Evolutionary conservation across 1,284 basidiomycete genomes (phyloP).

Genomic region (Microbotryum silenes-acaulis): DNA sequence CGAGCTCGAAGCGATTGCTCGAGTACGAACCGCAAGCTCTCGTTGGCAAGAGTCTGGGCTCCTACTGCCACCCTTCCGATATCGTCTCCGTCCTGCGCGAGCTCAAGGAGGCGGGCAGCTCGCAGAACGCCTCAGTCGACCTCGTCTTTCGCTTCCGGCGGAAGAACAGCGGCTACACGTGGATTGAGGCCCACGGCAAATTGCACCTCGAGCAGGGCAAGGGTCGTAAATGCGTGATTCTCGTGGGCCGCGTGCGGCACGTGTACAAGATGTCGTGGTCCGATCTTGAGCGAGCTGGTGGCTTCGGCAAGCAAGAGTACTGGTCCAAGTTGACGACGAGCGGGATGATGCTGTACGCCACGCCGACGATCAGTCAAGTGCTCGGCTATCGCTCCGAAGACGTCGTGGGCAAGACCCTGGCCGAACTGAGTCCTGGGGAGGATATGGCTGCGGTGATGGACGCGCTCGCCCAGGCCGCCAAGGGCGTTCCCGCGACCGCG

Average conservation of each 20-base stretch:
- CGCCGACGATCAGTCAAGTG: slow-evolving; percentile 25
- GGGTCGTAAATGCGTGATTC: slow-evolving; percentile 51
- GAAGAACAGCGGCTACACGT: slow-evolving; percentile 61
- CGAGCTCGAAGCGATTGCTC: slow-evolving; percentile 54
- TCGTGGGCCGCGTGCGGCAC: slow-evolving; percentile 64
- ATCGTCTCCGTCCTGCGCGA: slow-evolving; percentile 84
- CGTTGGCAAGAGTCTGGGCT: slow-evolving; percentile 65
- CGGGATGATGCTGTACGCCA: slow-evolving; percentile 34
- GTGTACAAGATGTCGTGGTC: slow-evolving; percentile 62
- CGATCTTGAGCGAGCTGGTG: slow-evolving; percentile 29
- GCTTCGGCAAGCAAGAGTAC: slow-evolving; percentile 32
- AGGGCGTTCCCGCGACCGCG: slow-evolving; percentile 12
- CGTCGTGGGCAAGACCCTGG: slow-evolving; percentile 11
- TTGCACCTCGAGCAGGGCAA: slow-evolving; percentile 48
- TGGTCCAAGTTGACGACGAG: slow-evolving; percentile 34
- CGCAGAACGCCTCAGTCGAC: slow-evolving; percentile 49
- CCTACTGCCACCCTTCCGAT: slow-evolving; percentile 77
- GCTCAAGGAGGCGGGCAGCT: slow-evolving; percentile 60
- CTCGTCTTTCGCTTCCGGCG: slow-evolving; percentile 68
- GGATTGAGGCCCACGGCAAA: slow-evolving; percentile 75
- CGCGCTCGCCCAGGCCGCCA: slow-evolving; percentile 12
- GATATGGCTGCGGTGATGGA: slow-evolving; percentile 14
- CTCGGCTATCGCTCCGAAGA: slow-evolving; percentile 20
- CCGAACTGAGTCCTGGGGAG: slow-evolving; percentile 9
- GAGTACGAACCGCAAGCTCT: slow-evolving; percentile 51